A percentile compares a stretch with the other conserved stretches of the same genome.
Conservation (phyloP, 2,329 filamentous ascomycete species). For the Sclerotinia minor region DNA sequence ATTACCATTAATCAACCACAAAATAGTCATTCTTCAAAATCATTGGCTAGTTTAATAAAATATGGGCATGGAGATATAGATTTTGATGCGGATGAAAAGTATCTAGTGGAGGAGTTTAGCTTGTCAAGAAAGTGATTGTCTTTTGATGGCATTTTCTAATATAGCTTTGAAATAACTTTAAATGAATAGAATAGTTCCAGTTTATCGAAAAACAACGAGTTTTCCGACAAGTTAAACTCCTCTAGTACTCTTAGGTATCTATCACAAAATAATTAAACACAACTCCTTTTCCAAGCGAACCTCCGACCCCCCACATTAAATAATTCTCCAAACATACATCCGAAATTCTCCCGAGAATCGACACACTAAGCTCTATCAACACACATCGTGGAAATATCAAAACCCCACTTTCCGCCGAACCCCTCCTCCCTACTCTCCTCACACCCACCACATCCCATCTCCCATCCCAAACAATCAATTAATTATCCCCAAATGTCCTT, state of each 20-base stretch:
- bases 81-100: no score
- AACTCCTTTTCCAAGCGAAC: conserved; percentile 17
- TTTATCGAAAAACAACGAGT: no score
- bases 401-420: conserved; percentile 2
- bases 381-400: conserved; percentile 5
- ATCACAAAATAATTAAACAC: neutral
- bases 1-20: neutral
- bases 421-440: neutral
- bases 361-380: neutral
- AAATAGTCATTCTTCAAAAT: no score
- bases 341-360: neutral
- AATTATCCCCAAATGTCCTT: conserved; percentile 2
- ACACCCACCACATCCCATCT: neutral
- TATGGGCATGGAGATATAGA: no score
- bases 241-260: no score
- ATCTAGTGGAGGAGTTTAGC: no score
- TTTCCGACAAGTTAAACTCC: no score
- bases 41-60: no score
- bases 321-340: neutral
- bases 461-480: neutral
- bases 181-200: no score
- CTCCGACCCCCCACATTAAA: neutral
- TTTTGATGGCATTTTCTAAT: no score
- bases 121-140: no score
- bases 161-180: no score